Evolutionary conservation across 1,284 basidiomycete genomes (phyloP), one percentile per base, ranked within the genome.

Genomic region (Violaceomyces palustris): DNA sequence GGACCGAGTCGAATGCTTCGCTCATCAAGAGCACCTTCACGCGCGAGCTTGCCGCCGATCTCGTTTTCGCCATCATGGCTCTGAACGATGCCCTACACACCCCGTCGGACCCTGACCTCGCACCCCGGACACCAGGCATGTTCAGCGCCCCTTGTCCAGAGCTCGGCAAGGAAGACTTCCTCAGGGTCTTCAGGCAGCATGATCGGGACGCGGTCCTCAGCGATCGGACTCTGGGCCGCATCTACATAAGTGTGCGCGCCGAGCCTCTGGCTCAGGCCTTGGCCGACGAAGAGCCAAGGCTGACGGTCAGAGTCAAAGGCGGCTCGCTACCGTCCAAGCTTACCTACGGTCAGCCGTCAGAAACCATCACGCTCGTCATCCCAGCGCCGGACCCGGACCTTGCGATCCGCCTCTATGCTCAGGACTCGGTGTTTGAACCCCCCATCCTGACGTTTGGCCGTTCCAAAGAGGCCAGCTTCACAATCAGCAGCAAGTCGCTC

Each of bases 11-110:
- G n/a, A 98, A 99, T 70, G 43, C 41, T 4, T 24, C 44, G 9
- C 52, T 63, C 29, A 66, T 70, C 21, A 61, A 64, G 43, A 34
- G 39, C 1, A 34, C 9, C 0, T 64, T 72, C 31, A 67, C 61
- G 11, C 25, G 39, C 4, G 81, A 83, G 12, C 47, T 69, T 6
- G 67, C 64, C 0, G 46, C 50, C 5, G 79, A 70, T 26, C 80
- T 97, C 34, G 85, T 90, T 25, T 81, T 87, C 38, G 85, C 88
- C 1, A 83, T 93, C 45, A 83, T 92, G 53, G 86, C 90, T 66
- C 79, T 94, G 39, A 91, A 91, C 68, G 87, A 70, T 36, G 66
- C 67, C 25, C 44, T 70, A 31, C 68, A 73, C 48, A 45, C 51
- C 2, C 39, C 42, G 3, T 23, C 37, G 33, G 3, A 31, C 47